Conservation (phyloP, 1,284 basidiomycete genomes). For the Athelia psychrophila region DNA sequence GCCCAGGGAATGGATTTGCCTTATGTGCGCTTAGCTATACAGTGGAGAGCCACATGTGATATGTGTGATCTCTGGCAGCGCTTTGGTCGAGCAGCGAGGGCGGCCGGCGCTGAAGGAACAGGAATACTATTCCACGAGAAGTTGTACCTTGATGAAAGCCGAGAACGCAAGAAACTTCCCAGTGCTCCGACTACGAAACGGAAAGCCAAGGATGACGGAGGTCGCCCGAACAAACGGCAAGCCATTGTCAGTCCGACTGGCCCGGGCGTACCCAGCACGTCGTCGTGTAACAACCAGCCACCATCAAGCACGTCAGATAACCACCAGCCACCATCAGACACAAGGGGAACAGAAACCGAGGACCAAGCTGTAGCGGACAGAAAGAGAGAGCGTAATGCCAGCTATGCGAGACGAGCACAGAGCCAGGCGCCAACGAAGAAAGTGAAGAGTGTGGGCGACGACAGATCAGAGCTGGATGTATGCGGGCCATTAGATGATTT, state of each 20-base stretch:
- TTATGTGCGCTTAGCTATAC: constrained; percentile 4
- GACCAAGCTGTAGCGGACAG: too few relatives aligned
- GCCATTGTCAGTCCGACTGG: too few relatives aligned
- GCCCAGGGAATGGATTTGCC: constrained; percentile 16
- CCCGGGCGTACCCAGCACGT: too few relatives aligned
- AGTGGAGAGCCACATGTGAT: constrained; percentile 4
- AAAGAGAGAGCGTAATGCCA: neutral
- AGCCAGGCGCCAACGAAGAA: neutral
- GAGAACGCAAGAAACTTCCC: neutral
- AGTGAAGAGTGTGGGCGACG: neutral
- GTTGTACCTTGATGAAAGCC: constrained; percentile 6
- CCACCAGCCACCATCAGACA: too few relatives aligned
- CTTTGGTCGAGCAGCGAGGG: constrained; percentile 7
- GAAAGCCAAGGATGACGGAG: neutral
- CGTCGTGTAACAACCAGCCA: too few relatives aligned
- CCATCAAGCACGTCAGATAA: too few relatives aligned
- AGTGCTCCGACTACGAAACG: too few relatives aligned
- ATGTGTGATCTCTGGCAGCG: constrained; percentile 5
- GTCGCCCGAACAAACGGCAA: neutral
- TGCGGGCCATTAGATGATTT: constrained; percentile 10
- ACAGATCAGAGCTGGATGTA: constrained; percentile 1
- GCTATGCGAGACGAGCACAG: neutral
- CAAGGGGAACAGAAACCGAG: too few relatives aligned
- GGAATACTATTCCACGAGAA: constrained; percentile 5
- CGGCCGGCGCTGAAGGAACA: neutral